Evolutionary conservation across 1,284 basidiomycete species (phyloP), one percentile per base, ranked within the genome.

Genomic region (Malassezia caprae): DNA sequence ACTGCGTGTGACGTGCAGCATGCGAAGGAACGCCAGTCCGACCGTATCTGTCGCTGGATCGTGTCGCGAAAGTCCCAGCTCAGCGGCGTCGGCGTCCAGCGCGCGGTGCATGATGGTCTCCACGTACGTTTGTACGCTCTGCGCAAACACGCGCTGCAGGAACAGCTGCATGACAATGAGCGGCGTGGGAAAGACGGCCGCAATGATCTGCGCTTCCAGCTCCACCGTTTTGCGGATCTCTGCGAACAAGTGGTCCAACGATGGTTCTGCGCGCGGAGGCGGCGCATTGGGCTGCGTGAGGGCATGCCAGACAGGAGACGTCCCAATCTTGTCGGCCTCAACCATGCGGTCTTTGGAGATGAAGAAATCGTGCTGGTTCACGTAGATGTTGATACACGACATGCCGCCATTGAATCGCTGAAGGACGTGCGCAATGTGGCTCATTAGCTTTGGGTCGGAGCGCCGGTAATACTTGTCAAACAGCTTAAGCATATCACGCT

Each of bases 371-470:
- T 98, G 94, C 76, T 98, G 94, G 69, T 98, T 99, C 60, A 99
- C 94, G 72, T 98, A 99, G 27, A 98, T 89, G 76, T 96, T 91
- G 5, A 98, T 88, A 72, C 93, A 98, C 4, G 89, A 91, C 34
- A 86, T 81, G 10, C 94, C 94, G 3, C 94, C 94, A 67, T 99
- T 99, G 79, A 99, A 99, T 72, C 96, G 93, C 41, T 96, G 82
- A 4, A 99, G 78, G 2, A 90, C 94, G 77, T 91, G 88, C 1
- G 94, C 93, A 70, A 93, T 96, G 73, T 98, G 94, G 77, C 90
- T 88, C 94, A 99, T 99, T 85, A 94, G 89, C 76, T 91, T 91
- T 0, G 94, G 94, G 72, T 99, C 94, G 30, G 91, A 90, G 72
- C 89, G 88, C 49, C 90, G 82, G 76, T 96, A 96, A 69, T 72